phyloP scores from a whole-genome alignment of 805 yeast species.

The Starmerella sirachaensis region DNA sequence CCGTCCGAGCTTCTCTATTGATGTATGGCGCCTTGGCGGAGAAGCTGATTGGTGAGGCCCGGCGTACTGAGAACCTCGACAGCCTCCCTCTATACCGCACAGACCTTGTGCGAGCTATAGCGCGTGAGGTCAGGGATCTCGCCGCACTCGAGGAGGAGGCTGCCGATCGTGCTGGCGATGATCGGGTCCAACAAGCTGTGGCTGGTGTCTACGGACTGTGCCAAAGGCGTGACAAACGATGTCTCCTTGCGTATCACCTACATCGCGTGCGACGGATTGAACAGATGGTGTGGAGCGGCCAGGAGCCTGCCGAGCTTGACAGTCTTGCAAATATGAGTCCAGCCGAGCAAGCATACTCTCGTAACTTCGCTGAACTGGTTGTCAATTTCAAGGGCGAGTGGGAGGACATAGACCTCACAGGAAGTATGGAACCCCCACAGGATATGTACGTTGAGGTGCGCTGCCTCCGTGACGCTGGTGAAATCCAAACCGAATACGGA shows the following conservation, averaged over 20 bases:
- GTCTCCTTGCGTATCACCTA: conserved; percentile 72
- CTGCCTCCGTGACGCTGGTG: conserved; percentile 89
- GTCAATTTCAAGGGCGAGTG: conserved; percentile 67
- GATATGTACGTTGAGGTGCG: conserved; percentile 90
- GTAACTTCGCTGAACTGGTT: conserved; percentile 56
- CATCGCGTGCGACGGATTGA: conserved; percentile 57
- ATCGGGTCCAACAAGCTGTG: conserved; percentile 27
- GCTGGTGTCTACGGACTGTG: conserved; percentile 57
- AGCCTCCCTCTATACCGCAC: conserved; percentile 59
- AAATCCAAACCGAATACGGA: conserved; percentile 89
- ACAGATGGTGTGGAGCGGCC: conserved; percentile 54
- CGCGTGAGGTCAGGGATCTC: conserved; percentile 50
- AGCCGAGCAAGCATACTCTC: conserved; percentile 66
- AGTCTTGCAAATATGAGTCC: conserved; percentile 55
- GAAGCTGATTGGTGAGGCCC: conserved; percentile 76
- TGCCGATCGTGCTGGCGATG: conserved; percentile 39
- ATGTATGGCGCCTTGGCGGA: conserved; percentile 88
- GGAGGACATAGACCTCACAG: conserved; percentile 75
- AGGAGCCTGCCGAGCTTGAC: conserved; percentile 26
- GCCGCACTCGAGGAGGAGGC: conserved; percentile 36
- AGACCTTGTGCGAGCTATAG: conserved; percentile 54
- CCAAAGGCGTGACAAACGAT: conserved; percentile 79
- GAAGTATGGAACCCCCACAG: conserved; percentile 79
- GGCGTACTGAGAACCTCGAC: conserved; percentile 57
- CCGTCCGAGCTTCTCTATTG: too few species aligned